Evolutionary conservation across 1,284 basidiomycete species (phyloP).

Genomic region (Boletus semigastroideus): DNA sequence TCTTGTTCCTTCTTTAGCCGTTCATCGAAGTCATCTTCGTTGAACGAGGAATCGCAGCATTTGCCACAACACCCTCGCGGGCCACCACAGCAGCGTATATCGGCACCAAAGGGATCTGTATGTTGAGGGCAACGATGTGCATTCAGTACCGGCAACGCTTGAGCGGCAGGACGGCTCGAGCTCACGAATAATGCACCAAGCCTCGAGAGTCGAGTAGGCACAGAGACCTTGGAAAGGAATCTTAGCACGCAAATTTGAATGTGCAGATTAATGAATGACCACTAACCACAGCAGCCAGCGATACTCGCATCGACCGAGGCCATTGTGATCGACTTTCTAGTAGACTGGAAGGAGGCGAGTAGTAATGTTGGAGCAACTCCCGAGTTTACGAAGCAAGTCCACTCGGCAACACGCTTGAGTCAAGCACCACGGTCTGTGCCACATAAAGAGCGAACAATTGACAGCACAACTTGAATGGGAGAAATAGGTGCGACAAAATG

Average conservation of each 20-base stretch:
- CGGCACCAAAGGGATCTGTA: conserved; percentile 27
- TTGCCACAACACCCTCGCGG: conserved; percentile 28
- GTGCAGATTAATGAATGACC: background rate
- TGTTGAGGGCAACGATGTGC: background rate
- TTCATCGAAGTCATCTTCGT: conserved; percentile 34
- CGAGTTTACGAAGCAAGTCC: too few species aligned
- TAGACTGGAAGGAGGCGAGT: background rate
- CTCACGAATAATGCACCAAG: conserved; percentile 32
- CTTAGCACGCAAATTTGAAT: background rate
- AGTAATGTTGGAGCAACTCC: background rate
- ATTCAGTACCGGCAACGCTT: background rate
- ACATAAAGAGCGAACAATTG: background rate
- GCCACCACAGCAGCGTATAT: conserved; percentile 27
- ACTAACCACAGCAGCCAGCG: conserved; percentile 28
- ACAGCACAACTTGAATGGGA: background rate
- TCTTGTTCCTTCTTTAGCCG: conserved; percentile 25
- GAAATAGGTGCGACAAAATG: background rate
- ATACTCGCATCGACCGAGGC: conserved; percentile 8
- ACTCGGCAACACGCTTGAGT: too few species aligned
- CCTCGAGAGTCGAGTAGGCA: conserved; percentile 11
- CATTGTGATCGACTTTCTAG: conserved; percentile 14
- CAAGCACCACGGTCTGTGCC: too few species aligned
- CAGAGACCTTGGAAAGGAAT: conserved; percentile 16
- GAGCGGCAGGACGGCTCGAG: background rate
- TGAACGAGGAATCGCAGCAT: conserved; percentile 31